These are phyloP conservation scores for Knoxdaviesia proteae DNA, from an alignment of 2,329 filamentous ascomycete species.

Conservation along the genomic window DNA sequence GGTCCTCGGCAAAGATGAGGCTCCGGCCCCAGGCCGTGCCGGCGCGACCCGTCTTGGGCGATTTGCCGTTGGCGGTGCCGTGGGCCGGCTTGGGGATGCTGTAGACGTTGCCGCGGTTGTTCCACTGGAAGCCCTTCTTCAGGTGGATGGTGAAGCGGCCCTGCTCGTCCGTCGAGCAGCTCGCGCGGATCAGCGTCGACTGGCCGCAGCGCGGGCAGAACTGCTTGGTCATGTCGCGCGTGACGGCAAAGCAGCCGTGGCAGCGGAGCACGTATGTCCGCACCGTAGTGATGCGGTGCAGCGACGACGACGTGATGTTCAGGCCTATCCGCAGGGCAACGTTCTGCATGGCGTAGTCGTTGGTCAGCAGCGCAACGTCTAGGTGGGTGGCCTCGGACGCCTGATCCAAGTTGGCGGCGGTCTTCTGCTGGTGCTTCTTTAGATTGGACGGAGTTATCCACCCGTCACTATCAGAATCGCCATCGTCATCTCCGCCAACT, in stretches of 20 bases:
- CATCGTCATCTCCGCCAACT: conserved; percentile 16
- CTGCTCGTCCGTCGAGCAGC: conserved; percentile 61
- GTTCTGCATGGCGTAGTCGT: conserved; percentile 96
- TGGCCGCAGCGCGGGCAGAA: conserved; percentile 89
- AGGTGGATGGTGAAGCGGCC: conserved; percentile 73
- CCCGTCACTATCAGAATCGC: conserved; percentile 39
- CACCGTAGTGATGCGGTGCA: conserved; percentile 64
- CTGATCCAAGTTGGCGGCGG: conserved; percentile 22
- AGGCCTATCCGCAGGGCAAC: conserved; percentile 88
- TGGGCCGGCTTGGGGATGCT: conserved; percentile 80
- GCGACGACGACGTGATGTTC: conserved; percentile 58
- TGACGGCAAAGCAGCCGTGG: conserved; percentile 77
- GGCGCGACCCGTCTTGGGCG: conserved; percentile 33
- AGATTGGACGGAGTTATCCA: conserved; percentile 95
- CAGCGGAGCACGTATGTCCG: conserved; percentile 83
- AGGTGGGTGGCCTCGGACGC: conserved; percentile 33
- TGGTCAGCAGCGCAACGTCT: conserved; percentile 79
- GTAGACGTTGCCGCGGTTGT: conserved; percentile 78
- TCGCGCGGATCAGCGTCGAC: conserved; percentile 63
- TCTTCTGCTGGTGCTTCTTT: conserved; percentile 58
- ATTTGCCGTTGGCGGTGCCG: conserved; percentile 61
- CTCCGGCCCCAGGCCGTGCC: conserved; percentile 71
- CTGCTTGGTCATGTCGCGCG: conserved; percentile 67
- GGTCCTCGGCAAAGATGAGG: conserved; percentile 78
- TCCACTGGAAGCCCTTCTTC: conserved; percentile 92